Evolutionary conservation across 2,329 filamentous ascomycete species (phyloP).

Genomic region (Hymenoscyphus salicellus): DNA sequence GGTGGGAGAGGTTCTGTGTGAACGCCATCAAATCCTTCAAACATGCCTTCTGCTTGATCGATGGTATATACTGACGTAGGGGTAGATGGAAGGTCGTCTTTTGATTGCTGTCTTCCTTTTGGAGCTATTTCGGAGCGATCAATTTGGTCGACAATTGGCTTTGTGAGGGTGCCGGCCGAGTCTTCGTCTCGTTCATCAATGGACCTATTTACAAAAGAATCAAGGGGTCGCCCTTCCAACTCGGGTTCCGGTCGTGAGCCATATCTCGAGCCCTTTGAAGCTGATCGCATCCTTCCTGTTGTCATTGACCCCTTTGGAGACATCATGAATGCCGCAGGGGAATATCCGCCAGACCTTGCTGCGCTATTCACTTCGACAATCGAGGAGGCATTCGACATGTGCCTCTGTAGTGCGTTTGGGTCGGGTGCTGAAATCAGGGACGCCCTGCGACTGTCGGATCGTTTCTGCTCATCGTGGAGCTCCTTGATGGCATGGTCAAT

Average conservation of each 20-base stretch:
- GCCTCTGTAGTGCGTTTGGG: constrained; percentile 37
- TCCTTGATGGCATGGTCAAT: constrained; percentile 76
- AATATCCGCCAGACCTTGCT: constrained; percentile 68
- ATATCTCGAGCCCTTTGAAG: constrained; percentile 49
- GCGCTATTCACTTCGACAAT: constrained; percentile 67
- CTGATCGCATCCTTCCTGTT: constrained; percentile 50
- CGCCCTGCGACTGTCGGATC: constrained; percentile 64
- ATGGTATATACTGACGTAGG: constrained; percentile 46
- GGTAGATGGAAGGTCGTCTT: constrained; percentile 26
- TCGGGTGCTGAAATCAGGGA: constrained; percentile 54
- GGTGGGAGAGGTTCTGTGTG: constrained; percentile 50
- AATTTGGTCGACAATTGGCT: constrained; percentile 23
- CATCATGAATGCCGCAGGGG: constrained; percentile 64
- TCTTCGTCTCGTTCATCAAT: constrained; percentile 32
- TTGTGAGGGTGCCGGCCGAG: constrained; percentile 25
- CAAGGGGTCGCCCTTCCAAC: constrained; percentile 35
- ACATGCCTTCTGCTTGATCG: constrained; percentile 64
- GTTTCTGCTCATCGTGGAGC: constrained; percentile 68
- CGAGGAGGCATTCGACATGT: constrained; percentile 52
- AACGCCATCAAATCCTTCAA: constrained; percentile 78
- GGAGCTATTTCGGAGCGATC: constrained; percentile 15
- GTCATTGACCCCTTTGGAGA: constrained; percentile 61
- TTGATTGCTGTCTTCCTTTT: not conserved
- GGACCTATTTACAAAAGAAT: constrained; percentile 34
- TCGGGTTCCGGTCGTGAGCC: constrained; percentile 36